Evolutionary conservation across 179 eudicot species (phyloP).

Genomic region (Carnegiea gigantea): DNA sequence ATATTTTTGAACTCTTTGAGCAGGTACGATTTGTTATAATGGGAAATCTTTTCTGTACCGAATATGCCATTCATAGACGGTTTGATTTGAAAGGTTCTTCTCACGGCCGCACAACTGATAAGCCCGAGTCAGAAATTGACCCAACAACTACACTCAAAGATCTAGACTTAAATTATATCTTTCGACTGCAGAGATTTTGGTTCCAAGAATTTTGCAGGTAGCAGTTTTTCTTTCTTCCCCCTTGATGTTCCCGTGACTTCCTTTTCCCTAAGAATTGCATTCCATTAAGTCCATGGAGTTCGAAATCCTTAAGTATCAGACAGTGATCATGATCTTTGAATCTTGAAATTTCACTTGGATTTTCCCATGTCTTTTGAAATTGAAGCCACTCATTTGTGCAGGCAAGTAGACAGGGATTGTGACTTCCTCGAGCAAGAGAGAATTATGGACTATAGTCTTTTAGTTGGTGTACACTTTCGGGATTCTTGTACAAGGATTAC

Average conservation of each 20-base stretch:
- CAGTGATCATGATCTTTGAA: neutral
- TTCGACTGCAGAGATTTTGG: conserved; percentile 75
- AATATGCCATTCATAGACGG: conserved; percentile 75
- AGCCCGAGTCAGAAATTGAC: conserved; percentile 78
- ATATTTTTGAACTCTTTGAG: conserved; percentile 15
- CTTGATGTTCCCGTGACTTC: neutral
- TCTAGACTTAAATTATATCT: conserved; percentile 76
- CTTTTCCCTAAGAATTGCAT: neutral
- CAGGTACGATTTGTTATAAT: conserved; percentile 94
- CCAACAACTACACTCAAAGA: conserved; percentile 90
- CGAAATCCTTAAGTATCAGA: neutral
- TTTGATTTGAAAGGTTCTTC: conserved; percentile 96
- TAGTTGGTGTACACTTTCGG: conserved; percentile 78
- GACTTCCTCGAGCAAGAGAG: conserved; percentile 86
- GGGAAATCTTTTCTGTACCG: conserved; percentile 94
- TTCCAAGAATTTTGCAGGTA: conserved; percentile 93
- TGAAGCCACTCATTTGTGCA: conserved; percentile 28
- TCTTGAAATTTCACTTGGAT: neutral
- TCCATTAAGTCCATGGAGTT: too few species aligned
- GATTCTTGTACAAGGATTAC: conserved; percentile 35
- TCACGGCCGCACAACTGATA: conserved; percentile 81
- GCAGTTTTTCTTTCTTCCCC: neutral
- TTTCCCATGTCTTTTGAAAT: neutral
- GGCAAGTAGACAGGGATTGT: conserved; percentile 84
- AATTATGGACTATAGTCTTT: conserved; percentile 92